These are phyloP conservation scores for Psilocybe subaeruginosa DNA, from an alignment of 768 basidiomycete genomes.

Conservation along the genomic window DNA sequence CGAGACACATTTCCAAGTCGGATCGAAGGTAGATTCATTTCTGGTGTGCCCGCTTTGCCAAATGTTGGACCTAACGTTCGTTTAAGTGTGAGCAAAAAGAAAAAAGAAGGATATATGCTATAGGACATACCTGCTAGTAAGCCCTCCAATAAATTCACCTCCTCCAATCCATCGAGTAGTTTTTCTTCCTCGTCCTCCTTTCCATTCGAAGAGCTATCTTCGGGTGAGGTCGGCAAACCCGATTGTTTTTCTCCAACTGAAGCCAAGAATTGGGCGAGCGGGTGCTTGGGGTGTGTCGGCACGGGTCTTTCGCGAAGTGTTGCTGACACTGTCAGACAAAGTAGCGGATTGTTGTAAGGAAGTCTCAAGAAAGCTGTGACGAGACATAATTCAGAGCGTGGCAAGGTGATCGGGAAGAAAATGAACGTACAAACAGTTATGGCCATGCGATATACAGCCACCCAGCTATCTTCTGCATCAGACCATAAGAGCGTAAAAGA, in stretches of 20 bases:
- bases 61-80: conserved; percentile 46
- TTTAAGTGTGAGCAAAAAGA: neutral
- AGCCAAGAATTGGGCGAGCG: conserved; percentile 42
- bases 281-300: conserved; percentile 43
- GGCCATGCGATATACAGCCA: conserved; percentile 78
- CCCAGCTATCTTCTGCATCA: conserved; percentile 61
- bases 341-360: conserved; percentile 68
- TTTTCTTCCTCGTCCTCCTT: conserved; percentile 52
- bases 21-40: conserved; percentile 63
- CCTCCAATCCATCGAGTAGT: conserved; percentile 47
- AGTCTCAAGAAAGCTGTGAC: conserved; percentile 73
- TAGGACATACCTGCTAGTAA: conserved; percentile 57
- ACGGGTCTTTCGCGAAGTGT: conserved; percentile 85
- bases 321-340: conserved; percentile 84
- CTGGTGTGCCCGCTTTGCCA: conserved; percentile 26
- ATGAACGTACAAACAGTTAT: conserved; percentile 75
- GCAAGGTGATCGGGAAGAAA: neutral
- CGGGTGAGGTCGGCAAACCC: conserved; percentile 33
- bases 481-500: conserved; percentile 72
- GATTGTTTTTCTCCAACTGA: conserved; percentile 39
- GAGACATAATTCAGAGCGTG: conserved; percentile 9
- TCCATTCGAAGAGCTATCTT: conserved; percentile 21
- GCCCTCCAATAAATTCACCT: conserved; percentile 63
- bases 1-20: conserved; percentile 74
- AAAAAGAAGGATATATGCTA: neutral